Base-by-base conservation (phyloP, 1,139 yeast genomes). In the Pichia sp. region DNA sequence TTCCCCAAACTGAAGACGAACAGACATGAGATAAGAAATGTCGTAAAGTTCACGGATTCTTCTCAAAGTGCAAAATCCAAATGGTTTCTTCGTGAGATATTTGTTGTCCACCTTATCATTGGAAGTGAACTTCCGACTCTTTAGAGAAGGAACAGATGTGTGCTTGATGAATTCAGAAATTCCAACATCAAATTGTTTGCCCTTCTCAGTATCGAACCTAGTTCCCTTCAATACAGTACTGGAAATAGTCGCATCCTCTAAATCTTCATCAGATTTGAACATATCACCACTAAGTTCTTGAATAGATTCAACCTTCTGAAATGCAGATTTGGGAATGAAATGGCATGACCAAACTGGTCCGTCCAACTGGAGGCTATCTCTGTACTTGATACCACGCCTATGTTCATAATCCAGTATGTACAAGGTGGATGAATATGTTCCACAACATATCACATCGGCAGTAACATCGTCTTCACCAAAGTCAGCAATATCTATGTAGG, bases 371-470 rank as follows among this genome's bases (percentile, higher is more conserved):
- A 27, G 20, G 3, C 48, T 52, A 13, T 44, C 44, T 8, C 30
- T 33, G 25, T 55, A 20, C 1, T 15, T 12, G 7, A 39, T 5
- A 47, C 4, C 21, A 32, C 1, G n/a, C n/a, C n/a, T 38, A 30
- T 4, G 35, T 11, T 14, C 46, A 38, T 70, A 66, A 31, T 59
- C 51, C 38, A 74, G 63, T 0, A 63, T 43, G 2, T 69, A 47
- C 12, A 74, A 43, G 45, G 74, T 79, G 1, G 74, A 72, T 2
- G 70, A 62, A 2, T 75, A 71, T 0, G 74, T 66, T 10, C 34
- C 1, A 63, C 66, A 44, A 74, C 69, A 3, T 68, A 51, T n/a
- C 52, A 48, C 11, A 47, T 42, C 3, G 53, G 39, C 1, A 32
- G 42, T 5, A 37, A 47, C 2, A 47, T 47, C 53, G 6, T 47